Evolutionary conservation across 2,329 filamentous ascomycete species (phyloP), one percentile per base, ranked within the genome.

Genomic region (Monosporascus sp.): DNA sequence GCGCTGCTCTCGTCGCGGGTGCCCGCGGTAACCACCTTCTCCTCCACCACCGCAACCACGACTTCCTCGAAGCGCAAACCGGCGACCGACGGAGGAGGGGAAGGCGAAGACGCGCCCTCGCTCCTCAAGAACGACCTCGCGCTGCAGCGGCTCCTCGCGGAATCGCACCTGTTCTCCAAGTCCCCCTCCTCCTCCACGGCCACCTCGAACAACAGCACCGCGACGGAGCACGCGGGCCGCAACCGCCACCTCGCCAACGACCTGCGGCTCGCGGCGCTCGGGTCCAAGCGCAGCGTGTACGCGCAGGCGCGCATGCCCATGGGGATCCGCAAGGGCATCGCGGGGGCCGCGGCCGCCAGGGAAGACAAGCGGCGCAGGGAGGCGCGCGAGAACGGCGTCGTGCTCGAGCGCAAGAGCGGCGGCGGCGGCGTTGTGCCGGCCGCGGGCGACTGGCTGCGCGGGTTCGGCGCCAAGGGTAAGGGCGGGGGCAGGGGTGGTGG

Each of bases 71-170:
- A 54, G 37, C 56, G 31, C 26, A 64, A 60, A 53, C 69, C 63
- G 52, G 63, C 62, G 37, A 71, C 68, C 1, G 20, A 15, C 20
- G n/a, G n/a, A n/a, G 41, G 11, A 4, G 43, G 14, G 5, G 43
- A 26, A 58, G 72, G 78, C 55, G 82, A 87, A 65, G 81, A 87
- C 65, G 79, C 80, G 50, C 78, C 78, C 58, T 80, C 80, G 11
- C 88, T 96, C 57, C 79, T 97, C 18, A 91, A 92, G 68, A 92
- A 97, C 70, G 94, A 97, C 70, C 84, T 96, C 51, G 92, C 90
- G 40, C 84, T 99, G 15, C 93, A 97, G 70, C 87, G 91, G 47
- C 84, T 99, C 41, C 84, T 99, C 54, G 81, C 87, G 61, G 94
- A 99, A 77, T 97, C 92, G 0, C 91, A 96, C 72, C 86, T 97